Evolutionary conservation across 345 rosid species (phyloP), one percentile per base, ranked within the genome.

Genomic region (Citrus australasica): DNA sequence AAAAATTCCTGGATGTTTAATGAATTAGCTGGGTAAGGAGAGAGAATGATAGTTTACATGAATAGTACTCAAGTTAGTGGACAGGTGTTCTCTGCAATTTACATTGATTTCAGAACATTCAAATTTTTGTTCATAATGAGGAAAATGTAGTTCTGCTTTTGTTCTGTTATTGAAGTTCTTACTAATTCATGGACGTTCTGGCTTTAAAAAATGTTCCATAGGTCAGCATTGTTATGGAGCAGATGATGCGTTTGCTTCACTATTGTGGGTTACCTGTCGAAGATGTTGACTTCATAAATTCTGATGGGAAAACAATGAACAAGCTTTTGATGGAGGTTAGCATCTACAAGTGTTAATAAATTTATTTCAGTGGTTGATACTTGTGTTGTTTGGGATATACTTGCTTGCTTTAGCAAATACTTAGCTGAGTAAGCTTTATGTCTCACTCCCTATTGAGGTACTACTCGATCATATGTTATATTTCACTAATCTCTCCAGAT

Each of bases 171-270:
- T 22, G 24, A 40, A 71, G 27, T 3, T 46, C 56, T 67, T 60
- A 53, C 30, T 11, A 53, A 16, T 17, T 66, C n/a, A 35, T 66
- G 69, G 27, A 9, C 5, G 70, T 76, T 73, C 66, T 58, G 32
- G n/a, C 71, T 77, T 72, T 46, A 21, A 48, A 73, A 66, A 48
- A 67, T 38, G 13, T 73, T 80, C 82, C 51, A 53, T 70, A 95
- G 99, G 99, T 95, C 33, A 87, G 94, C 85, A 82, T 96, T 83
- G 98, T 96, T 22, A 96, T 96, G 99, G 99, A 96, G 85, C 98
- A 94, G 85, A 92, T 96, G 98, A 88, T 94, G 85, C 87, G 97
- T 9, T 78, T 96, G 69, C 98, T 96, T 79, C 99, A 96, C 79
- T 46, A 83, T 68, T 94, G 99, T 84, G 97, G 98, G 84, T 80